phyloP scores from a whole-genome alignment of 2,329 filamentous ascomycete genomes.

The Curvularia sp. region DNA sequence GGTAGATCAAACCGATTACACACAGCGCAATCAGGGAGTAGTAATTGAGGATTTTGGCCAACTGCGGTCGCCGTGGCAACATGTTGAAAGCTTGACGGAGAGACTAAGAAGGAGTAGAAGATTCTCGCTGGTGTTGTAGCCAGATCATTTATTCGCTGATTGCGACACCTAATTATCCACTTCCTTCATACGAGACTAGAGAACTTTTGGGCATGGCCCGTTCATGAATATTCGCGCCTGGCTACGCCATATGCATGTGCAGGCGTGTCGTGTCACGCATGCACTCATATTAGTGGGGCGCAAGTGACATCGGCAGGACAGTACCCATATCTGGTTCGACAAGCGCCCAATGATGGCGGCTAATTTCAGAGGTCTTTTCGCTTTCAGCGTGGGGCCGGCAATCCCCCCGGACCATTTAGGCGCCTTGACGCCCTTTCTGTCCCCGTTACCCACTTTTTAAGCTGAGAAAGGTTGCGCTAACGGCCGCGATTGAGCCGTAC shows the following conservation, averaged over 20 bases:
- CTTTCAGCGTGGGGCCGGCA: background rate
- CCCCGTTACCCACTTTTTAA: background rate
- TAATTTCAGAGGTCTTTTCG: background rate
- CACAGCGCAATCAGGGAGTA: constrained; percentile 6
- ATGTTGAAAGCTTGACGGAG: constrained; percentile 1
- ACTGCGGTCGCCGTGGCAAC: background rate
- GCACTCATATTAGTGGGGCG: background rate
- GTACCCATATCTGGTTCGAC: background rate
- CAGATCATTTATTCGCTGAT: background rate
- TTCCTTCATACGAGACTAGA: background rate
- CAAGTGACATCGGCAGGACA: background rate
- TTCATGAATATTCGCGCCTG: background rate
- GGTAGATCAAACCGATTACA: constrained; percentile 5
- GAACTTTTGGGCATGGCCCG: background rate
- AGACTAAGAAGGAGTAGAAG: background rate
- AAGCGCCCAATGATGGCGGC: background rate
- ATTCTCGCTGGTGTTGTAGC: background rate
- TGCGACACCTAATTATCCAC: background rate
- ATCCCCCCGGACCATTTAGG: background rate
- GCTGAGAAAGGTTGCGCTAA: background rate
- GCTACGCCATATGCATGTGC: constrained; percentile 4
- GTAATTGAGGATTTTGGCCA: constrained; percentile 11
- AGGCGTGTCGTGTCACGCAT: background rate
- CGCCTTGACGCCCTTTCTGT: background rate
- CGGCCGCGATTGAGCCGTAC: background rate